Evolutionary conservation across 208 protist genomes (phyloP).

Genomic region (Crithidia bombi): DNA sequence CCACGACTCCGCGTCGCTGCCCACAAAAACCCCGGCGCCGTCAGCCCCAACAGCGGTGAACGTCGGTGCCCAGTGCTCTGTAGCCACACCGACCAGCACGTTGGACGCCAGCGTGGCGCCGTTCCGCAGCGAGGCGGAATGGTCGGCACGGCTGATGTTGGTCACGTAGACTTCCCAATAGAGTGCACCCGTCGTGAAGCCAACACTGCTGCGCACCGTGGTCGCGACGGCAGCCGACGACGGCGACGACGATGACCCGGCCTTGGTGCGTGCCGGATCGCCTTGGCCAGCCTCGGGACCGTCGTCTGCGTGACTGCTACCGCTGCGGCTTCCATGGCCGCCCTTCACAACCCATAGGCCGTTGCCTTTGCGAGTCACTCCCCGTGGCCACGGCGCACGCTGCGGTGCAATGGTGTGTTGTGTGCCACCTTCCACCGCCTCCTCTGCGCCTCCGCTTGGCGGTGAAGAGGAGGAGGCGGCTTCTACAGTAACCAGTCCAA

Average conservation of each 20-base stretch:
- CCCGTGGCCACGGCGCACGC: conserved; percentile 1
- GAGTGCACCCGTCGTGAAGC: conserved; percentile 74
- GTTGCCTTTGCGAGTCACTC: conserved; percentile 35
- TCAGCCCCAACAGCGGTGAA: conserved; percentile 3
- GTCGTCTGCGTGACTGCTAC: neutral
- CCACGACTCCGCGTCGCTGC: conserved; percentile 82
- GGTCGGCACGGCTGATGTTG: conserved; percentile 41
- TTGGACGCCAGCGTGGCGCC: conserved; percentile 19
- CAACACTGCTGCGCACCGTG: conserved; percentile 68
- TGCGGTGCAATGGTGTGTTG: neutral
- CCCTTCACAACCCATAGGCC: conserved; percentile 35
- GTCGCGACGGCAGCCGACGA: conserved; percentile 34
- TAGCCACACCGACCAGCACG: conserved; percentile 68
- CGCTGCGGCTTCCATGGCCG: conserved; percentile 22
- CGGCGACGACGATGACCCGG: neutral
- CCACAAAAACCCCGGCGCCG: conserved; percentile 46
- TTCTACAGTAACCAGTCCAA: neutral
- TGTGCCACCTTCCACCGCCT: neutral
- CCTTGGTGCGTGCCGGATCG: neutral
- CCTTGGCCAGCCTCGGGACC: neutral
- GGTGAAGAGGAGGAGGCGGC: neutral
- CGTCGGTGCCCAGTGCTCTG: conserved; percentile 33
- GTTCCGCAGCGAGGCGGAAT: neutral
- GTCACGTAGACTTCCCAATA: conserved; percentile 90
- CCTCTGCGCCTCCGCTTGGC: neutral